phyloP scores from a whole-genome alignment of 257 asterid species.

The Solanum habrochaites region DNA sequence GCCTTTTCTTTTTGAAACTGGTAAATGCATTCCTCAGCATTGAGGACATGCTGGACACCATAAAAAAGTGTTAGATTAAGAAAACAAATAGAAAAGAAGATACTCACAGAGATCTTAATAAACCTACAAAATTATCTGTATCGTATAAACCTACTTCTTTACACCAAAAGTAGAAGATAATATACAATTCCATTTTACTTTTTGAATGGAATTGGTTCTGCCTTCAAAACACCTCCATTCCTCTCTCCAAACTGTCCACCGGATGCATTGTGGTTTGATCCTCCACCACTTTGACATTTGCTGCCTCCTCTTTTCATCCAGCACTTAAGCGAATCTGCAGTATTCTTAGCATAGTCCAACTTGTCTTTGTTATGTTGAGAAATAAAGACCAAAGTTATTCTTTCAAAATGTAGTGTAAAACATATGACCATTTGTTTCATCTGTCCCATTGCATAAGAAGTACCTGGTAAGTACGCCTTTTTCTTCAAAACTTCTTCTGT shows the following conservation, averaged over 20 bases:
- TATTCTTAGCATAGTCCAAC: not conserved
- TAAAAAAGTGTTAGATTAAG: not conserved
- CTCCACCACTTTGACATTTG: not conserved
- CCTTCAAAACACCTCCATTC: not conserved
- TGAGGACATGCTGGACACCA: not conserved
- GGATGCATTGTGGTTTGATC: not conserved
- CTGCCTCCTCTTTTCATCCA: not conserved
- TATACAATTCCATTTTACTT: not conserved
- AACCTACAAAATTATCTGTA: not conserved
- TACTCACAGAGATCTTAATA: not conserved
- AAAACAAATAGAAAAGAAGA: not conserved
- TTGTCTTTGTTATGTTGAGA: not conserved
- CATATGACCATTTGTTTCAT: not conserved
- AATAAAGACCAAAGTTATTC: not conserved
- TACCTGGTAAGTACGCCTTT: not conserved
- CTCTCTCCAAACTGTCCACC: not conserved
- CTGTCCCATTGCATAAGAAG: not conserved
- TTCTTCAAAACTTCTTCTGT: not conserved
- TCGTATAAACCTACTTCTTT: not conserved
- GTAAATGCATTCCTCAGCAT: not conserved
- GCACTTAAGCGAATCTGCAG: not conserved
- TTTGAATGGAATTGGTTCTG: not conserved
- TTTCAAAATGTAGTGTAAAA: not conserved
- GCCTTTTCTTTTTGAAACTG: not conserved
- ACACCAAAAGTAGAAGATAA: not conserved